These are phyloP conservation scores for Neophaeococcomyces aloes DNA, from an alignment of 2,329 filamentous ascomycete species.

Conservation along the genomic window DNA sequence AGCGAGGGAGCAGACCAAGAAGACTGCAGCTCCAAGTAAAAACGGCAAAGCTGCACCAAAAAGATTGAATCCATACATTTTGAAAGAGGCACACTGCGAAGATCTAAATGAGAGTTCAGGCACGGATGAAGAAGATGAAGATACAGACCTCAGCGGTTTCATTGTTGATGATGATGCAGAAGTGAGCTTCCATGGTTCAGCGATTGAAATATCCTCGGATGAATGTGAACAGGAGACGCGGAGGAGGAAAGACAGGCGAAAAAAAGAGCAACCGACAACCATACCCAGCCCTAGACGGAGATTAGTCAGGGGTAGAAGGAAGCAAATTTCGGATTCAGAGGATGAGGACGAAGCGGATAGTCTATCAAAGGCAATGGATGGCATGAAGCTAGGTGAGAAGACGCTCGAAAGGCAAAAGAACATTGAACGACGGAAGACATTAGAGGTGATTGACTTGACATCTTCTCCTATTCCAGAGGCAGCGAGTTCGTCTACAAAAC, in stretches of 20 bases:
- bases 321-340: conserved; percentile 26
- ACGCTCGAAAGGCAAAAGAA: conserved; percentile 4
- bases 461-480: conserved; percentile 11
- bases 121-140: conserved; percentile 20
- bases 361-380: conserved; percentile 25
- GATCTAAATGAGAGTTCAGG: conserved; percentile 18
- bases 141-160: conserved; percentile 23
- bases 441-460: conserved; percentile 19
- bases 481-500: not conserved
- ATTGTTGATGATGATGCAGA: conserved; percentile 23
- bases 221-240: conserved; percentile 5
- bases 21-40: not conserved
- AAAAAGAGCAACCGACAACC: not conserved
- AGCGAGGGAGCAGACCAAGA: not conserved
- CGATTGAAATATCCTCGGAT: conserved; percentile 10
- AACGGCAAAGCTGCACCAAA: conserved; percentile 5
- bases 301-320: conserved; percentile 21
- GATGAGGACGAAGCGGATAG: conserved; percentile 24
- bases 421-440: not conserved
- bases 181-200: conserved; percentile 18
- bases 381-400: conserved; percentile 3
- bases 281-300: conserved; percentile 11
- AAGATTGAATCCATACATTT: conserved; percentile 15
- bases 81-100: conserved; percentile 19
- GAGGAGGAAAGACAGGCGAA: conserved; percentile 1